Base-by-base conservation (phyloP, 257 asterid genomes). In the Datura wrightii region DNA sequence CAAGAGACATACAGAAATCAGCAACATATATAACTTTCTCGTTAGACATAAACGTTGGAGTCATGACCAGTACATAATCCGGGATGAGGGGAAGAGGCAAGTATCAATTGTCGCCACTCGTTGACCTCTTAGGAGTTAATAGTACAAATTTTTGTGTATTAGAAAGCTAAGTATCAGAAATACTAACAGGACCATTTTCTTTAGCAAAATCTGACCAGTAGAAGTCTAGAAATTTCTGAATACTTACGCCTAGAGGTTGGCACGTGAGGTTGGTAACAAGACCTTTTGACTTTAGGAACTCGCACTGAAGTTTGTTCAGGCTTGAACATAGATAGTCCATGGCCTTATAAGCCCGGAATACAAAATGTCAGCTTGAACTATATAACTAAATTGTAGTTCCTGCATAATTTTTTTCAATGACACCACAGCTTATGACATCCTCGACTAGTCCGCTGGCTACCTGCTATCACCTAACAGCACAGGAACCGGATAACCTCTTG, bases 1-100 rank as follows among this genome's bases (percentile, higher is more conserved):
- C 76, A 71, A 55, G 76, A 85, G 55, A 52, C 80, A 85, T 70
- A 83, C 65, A 82, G 82, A 83, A 10, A 18, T 65, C 46, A 34
- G 72, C 18, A 65, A 65, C 72, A 16, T 24, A 60, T 24, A 60
- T 7, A 3, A 50, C 31, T 31, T 31, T 50, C 82, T 76, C 63
- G 52, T 6, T 76, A 76, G 31, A 50, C 46, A 31, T 13, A 52
- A 76, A n/a, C 3, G 50, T 52, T 52, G 44, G 46, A 52, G 59
- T 31, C 82, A 76, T 52, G 63, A 24, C 48, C 82, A 18, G 18
- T 4, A 76, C 24, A 76, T 7, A 31, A 31, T 52, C 42, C 42
- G 8, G 14, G 44, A 24, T 48, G 81, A 74, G 44, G 7, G 81
- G 42, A 31, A 48, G 46, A 34, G 14, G 15, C 63, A 65, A 50